phyloP scores from a whole-genome alignment of 257 asterid genomes.

The Lycium barbarum region DNA sequence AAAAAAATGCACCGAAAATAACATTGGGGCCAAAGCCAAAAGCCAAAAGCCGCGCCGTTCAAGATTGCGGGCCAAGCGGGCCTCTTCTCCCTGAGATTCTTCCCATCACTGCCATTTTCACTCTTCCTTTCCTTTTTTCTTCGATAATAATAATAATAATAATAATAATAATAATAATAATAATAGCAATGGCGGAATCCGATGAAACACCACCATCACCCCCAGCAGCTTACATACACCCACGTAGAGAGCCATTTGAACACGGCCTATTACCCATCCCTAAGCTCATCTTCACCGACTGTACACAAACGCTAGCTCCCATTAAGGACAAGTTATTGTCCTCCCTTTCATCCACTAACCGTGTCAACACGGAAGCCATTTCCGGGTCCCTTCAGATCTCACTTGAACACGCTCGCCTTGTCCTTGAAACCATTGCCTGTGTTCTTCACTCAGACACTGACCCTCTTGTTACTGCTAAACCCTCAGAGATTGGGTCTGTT shows the following conservation, averaged over 20 bases:
- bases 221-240: slow-evolving; percentile 56
- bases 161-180: not conserved
- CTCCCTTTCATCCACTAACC: slow-evolving; percentile 52
- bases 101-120: slow-evolving; percentile 6
- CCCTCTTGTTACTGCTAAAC: slow-evolving; percentile 58
- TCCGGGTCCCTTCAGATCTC: slow-evolving; percentile 66
- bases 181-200: slow-evolving; percentile 15
- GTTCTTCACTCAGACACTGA: slow-evolving; percentile 66
- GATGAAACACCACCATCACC: slow-evolving; percentile 31
- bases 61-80: too few species aligned
- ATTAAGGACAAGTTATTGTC: slow-evolving; percentile 70
- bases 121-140: not conserved
- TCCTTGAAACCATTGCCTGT: slow-evolving; percentile 67
- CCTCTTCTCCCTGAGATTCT: not conserved
- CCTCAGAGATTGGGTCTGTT: slow-evolving; percentile 55
- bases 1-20: too few species aligned
- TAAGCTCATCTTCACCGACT: slow-evolving; percentile 79
- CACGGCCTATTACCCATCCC: slow-evolving; percentile 86
- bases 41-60: too few species aligned
- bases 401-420: slow-evolving; percentile 66
- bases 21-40: too few species aligned
- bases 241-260: slow-evolving; percentile 91
- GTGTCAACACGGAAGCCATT: slow-evolving; percentile 52
- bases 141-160: too few species aligned
- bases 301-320: slow-evolving; percentile 64